These are phyloP conservation scores for Prunus dulcis DNA, from an alignment of 306 rosid species.

Conservation along the genomic window DNA sequence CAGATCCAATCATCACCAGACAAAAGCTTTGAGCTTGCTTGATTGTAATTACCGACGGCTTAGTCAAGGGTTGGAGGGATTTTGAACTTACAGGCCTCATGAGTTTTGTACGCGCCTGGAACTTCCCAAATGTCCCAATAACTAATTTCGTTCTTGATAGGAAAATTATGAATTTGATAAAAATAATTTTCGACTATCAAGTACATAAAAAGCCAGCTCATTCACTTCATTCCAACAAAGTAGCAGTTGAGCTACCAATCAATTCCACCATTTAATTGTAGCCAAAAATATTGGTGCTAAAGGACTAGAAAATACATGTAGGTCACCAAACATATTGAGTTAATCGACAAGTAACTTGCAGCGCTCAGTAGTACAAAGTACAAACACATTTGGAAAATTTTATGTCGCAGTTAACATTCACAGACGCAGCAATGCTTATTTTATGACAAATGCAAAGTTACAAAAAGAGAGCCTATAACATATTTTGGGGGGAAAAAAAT, in stretches of 20 bases:
- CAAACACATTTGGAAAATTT: constrained; percentile 7
- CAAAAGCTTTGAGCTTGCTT: neutral
- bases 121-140: neutral
- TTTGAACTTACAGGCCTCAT: neutral
- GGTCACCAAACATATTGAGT: neutral
- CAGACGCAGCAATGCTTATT: constrained; percentile 51
- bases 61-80: neutral
- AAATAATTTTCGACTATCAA: neutral
- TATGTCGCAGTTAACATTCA: neutral
- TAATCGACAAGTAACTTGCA: constrained; percentile 7
- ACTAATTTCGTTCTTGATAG: neutral
- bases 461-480: constrained; percentile 31
- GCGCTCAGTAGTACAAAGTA: neutral
- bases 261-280: neutral
- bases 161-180: neutral
- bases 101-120: neutral
- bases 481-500: constrained; percentile 22
- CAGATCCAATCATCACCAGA: neutral
- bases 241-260: neutral
- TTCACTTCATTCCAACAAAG: neutral
- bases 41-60: neutral
- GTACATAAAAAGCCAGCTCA: neutral
- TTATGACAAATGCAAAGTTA: constrained; percentile 36
- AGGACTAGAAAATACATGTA: too few relatives aligned
- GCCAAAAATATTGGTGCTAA: neutral